These are phyloP conservation scores for Solanum etuberosum DNA, from an alignment of 257 asterid species.

Conservation along the genomic window DNA sequence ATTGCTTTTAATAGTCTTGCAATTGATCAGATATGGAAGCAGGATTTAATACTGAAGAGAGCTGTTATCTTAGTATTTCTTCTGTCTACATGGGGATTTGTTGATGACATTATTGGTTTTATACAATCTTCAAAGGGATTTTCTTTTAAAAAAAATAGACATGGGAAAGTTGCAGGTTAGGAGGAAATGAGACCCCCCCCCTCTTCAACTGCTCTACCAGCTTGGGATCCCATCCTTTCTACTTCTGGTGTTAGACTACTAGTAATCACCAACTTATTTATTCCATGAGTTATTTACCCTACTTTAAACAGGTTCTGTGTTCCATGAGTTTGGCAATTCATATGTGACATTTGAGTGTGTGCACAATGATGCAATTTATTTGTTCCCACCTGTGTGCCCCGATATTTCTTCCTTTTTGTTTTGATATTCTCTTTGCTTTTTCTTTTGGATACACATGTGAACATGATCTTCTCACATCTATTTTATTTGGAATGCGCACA, in stretches of 20 bases:
- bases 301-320: not conserved
- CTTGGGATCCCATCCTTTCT: not conserved
- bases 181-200: not conserved
- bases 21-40: not conserved
- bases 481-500: not conserved
- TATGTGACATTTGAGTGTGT: not conserved
- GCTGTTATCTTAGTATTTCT: not conserved
- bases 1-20: not conserved
- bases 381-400: not conserved
- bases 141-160: not conserved
- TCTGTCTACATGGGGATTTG: not conserved
- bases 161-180: not conserved
- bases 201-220: not conserved
- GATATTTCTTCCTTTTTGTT: not conserved
- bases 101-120: not conserved
- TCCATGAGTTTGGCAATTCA: not conserved
- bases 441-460: not conserved
- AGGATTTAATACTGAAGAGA: not conserved
- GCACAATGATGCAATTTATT: not conserved
- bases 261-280: not conserved
- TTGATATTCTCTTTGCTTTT: not conserved
- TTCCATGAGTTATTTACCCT: not conserved
- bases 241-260: not conserved
- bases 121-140: not conserved
- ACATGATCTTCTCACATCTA: not conserved